Base-by-base conservation (phyloP, 768 basidiomycete species). In the Pleurotus pulmonarius region DNA sequence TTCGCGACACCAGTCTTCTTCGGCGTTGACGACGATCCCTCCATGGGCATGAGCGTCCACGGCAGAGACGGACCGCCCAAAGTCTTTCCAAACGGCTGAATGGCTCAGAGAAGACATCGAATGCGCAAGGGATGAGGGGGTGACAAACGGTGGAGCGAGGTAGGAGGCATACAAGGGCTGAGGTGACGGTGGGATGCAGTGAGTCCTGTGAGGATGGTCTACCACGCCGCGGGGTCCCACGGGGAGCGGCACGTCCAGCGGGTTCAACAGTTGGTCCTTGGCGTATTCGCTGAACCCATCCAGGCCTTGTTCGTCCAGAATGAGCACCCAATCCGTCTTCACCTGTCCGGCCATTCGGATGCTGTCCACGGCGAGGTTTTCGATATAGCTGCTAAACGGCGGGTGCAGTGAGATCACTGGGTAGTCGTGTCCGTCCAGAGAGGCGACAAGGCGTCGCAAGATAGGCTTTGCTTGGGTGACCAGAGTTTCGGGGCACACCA, bases 71-170 rank as follows among this genome's bases (percentile, higher is more conserved):
- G 59, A 64, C n/a, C 58, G 51, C 37, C 70, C 67, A 24, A 78
- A 61, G 18, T 61, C 55, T 9, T 47, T 54, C 67, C 71, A 70
- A 34, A 64, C 54, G 11, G 61, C 56, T 0, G 63, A 60, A 16
- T 62, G 24, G 43, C 56, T 46, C 18, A 41, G 48, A 39, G 67
- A 60, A 46, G 66, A 40, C 20, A 51, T 40, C 29, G 67, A 12
- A 8, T 64, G 64, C 9, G 70, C 57, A 13, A 75, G 54, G 22
- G 65, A 52, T 1, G 68, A 58, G 8, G 79, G 79, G 26, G 81
- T 60, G 5, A 85, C 70, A 58, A 89, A 83, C 2, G 88, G 88
- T 13, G 88, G 88, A 2, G 82, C 63, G 2, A 90, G 70, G 65
- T 80, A 83, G 3, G 70, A 65, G 2, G 80, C 83, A 22, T 75